Evolutionary conservation across 371 early-diverging fungal species (phyloP), one percentile per base, ranked within the genome.

Genomic region (Syncephalastrum monosporum): DNA sequence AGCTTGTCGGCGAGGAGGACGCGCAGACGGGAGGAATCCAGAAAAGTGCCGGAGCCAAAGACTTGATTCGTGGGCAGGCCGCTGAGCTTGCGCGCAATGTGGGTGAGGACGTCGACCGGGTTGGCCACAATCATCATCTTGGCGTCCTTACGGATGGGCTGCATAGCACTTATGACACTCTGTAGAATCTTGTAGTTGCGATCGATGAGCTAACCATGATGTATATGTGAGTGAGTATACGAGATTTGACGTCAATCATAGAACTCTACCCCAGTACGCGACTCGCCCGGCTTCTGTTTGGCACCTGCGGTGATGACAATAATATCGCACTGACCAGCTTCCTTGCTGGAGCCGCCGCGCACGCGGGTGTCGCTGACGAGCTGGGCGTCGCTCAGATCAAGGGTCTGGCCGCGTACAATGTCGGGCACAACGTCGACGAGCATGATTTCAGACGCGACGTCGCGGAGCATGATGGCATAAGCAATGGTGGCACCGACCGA

Each of bases 231-330:
- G 23, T 15, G 16, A 23, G 61, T 25, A 17, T 6, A 42, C 19
- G 25, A 42, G 16, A 46, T 23, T 42, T 23, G 15, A 38, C 42
- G 14, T 52, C 27, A 52, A 27, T 7, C 41, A 16, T 43, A 6
- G 23, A 19, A 4, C 42, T 21, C 21, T 68, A 70, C 68, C 50
- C 78, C 77, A 12, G 83, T 83, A 45, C 93, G 84, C 5, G 89
- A 79, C 67, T 94, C 94, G 17, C 83, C 86, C 0, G 85, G 86
- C 43, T 79, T 75, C 63, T 94, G 94, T 47, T 91, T 90, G 13
- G 94, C 94, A 38, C 95, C 95, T 1, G 95, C 94, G 14, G 94
- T 91, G 52, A 93, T 74, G 47, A 94, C 82, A 59, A 94, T 89
- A 33, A 94, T 85, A 60, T 94, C 92, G 16, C 82, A 79, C 62